A percentile compares a stretch with the other conserved stretches of the same genome.
Conservation (phyloP, 1,284 basidiomycete species). For the Cutaneotrichosporon cyanovorans region DNA sequence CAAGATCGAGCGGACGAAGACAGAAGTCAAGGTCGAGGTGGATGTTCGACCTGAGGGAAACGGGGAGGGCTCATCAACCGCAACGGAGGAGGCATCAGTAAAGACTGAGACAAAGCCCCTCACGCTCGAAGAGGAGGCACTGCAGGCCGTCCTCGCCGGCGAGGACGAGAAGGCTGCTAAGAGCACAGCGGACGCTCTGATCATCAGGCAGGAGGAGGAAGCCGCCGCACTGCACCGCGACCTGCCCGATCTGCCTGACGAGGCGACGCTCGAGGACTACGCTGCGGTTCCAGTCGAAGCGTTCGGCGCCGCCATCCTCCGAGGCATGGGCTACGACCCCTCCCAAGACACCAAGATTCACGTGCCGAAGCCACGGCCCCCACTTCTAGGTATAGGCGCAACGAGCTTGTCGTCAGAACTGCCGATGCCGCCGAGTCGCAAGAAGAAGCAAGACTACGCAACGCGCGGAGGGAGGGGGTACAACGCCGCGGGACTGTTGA, state of each 20-base stretch:
- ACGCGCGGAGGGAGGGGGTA: constrained; percentile 40
- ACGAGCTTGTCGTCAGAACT: constrained; percentile 51
- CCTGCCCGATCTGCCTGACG: constrained; percentile 54
- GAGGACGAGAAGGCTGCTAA: constrained; percentile 36
- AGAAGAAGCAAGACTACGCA: constrained; percentile 21
- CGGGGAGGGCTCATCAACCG: too few species aligned
- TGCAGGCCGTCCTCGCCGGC: constrained; percentile 36
- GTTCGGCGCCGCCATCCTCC: constrained; percentile 85
- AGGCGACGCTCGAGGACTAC: constrained; percentile 76
- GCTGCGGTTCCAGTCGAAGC: constrained; percentile 81
- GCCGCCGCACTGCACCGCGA: constrained; percentile 73
- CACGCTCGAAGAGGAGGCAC: constrained; percentile 37
- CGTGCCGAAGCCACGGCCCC: constrained; percentile 68
- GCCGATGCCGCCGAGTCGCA: constrained; percentile 23
- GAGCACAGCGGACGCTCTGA: neutral
- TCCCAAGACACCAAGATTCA: constrained; percentile 66
- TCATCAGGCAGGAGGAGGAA: constrained; percentile 52
- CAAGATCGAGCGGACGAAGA: constrained; percentile 16
- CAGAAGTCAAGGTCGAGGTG: constrained; percentile 3
- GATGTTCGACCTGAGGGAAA: too few species aligned
- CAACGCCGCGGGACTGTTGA: constrained; percentile 31
- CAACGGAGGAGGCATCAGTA: constrained; percentile 8
- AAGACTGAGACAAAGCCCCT: constrained; percentile 14
- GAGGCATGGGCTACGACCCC: constrained; percentile 86
- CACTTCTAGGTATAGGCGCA: constrained; percentile 81